Evolutionary conservation across 164 flowering plant species (phyloP).

Genomic region (grape (Vitis vinifera)): DNA sequence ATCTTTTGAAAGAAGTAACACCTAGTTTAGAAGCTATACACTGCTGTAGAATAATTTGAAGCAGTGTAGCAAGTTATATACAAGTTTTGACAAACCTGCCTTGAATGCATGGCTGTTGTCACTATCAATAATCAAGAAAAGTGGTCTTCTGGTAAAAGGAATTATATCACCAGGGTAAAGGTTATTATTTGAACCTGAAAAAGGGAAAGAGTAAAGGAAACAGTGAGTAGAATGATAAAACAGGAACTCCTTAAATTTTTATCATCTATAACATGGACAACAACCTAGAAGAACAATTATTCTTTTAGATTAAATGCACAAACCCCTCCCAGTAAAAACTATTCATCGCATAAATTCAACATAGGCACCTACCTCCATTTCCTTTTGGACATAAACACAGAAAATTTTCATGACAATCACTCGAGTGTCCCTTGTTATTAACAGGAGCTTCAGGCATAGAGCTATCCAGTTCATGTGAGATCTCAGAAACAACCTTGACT

Average conservation of each 20-base stretch:
- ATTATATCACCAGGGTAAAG: slow-evolving; percentile 88
- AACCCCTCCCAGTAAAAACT: neutral
- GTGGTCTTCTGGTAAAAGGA: slow-evolving; percentile 92
- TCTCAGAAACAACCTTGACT: slow-evolving; percentile 33
- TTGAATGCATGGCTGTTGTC: slow-evolving; percentile 99
- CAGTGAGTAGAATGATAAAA: neutral
- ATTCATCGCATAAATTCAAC: neutral
- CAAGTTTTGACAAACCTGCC: slow-evolving; percentile 99
- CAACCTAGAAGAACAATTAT: neutral
- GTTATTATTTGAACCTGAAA: slow-evolving; percentile 64
- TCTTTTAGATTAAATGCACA: neutral
- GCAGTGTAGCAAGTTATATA: slow-evolving; percentile 14
- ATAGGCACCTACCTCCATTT: slow-evolving; percentile 51
- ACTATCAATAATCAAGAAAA: slow-evolving; percentile 89
- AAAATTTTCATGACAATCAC: slow-evolving; percentile 36
- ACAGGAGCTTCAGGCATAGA: slow-evolving; percentile 28
- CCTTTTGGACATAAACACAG: slow-evolving; percentile 78
- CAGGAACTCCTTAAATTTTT: neutral
- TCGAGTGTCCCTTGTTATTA: slow-evolving; percentile 36
- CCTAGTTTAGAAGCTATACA: neutral
- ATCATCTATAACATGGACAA: neutral
- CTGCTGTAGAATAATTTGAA: neutral
- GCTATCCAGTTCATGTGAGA: slow-evolving; percentile 27
- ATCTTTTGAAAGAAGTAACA: neutral
- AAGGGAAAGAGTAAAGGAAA: slow-evolving; percentile 2